Percentiles rank a stretch among this genome's conserved stretches.
phyloP scores from a whole-genome alignment of 441 rosid genomes.

The Gossypium davidsonii region DNA sequence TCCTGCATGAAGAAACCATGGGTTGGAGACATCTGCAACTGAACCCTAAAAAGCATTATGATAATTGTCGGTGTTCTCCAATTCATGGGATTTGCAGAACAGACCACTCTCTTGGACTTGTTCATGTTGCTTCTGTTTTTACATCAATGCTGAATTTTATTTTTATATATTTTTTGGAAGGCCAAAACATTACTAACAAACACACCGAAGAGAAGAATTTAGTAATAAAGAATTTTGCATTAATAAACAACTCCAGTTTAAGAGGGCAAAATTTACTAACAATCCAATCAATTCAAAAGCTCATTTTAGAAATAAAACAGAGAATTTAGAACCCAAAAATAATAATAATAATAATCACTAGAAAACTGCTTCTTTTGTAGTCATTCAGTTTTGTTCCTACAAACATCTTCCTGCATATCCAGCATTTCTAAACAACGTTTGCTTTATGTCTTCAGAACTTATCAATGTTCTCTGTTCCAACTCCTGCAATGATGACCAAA shows the following conservation, averaged over 20 bases:
- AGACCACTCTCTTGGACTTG: not conserved
- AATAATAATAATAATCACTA: not conserved
- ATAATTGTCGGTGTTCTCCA: not conserved
- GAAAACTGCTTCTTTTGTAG: slow-evolving; percentile 1
- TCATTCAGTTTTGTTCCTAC: slow-evolving; percentile 24
- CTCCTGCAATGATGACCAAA: slow-evolving; percentile 24
- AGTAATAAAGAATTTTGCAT: slow-evolving; percentile 4
- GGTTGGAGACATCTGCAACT: not conserved
- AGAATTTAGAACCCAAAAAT: slow-evolving; percentile 9
- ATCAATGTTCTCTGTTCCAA: slow-evolving; percentile 42
- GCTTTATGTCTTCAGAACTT: slow-evolving; percentile 72
- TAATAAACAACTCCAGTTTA: slow-evolving; percentile 13
- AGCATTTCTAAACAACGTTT: slow-evolving; percentile 75
- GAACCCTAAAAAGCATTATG: not conserved
- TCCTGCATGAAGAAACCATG: not conserved
- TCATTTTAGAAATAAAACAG: slow-evolving; percentile 15
- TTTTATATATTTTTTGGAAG: not conserved
- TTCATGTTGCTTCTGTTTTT: not conserved
- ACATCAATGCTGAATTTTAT: not conserved
- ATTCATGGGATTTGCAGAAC: not conserved
- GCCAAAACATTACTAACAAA: not conserved
- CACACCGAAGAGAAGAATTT: not conserved
- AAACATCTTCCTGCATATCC: slow-evolving; percentile 90
- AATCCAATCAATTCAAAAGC: slow-evolving; percentile 13
- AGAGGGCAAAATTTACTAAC: slow-evolving; percentile 13